Base-by-base conservation (phyloP, 129 eudicot genomes). In the Arctium minus region DNA sequence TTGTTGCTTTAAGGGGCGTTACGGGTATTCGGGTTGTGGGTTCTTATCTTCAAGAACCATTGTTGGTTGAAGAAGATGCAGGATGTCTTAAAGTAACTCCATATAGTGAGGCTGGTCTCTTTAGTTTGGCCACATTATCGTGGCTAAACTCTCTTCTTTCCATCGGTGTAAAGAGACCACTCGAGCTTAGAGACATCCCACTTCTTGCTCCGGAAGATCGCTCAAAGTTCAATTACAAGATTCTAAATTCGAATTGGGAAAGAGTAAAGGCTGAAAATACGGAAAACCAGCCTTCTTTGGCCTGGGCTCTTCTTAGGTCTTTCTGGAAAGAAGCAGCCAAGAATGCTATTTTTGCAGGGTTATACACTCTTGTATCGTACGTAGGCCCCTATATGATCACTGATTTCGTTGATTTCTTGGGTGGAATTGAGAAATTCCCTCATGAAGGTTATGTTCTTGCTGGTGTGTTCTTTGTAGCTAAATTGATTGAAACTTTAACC, bases 311-410 rank as follows among this genome's bases (percentile, higher is more conserved):
- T 70, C 87, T 91, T 37, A 87, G 77, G 81, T 91, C 97, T 6
- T 90, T 90, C 80, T 91, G 97, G 99, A 93, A 80, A 85, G 99
- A 96, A 65, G 98, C 98, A 76, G 91, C 90, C 8, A 81, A 87
- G 8, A 93, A 90, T 85, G 99, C 95, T 27, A 31, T 96, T 74
- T 96, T 96, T 73, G 99, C 98, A 31, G 95, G 91, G 36, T 17
- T 86, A 38, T 89, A 87, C 84, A 93, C 97, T 18, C 82, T 93
- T 0, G 98, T 91, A 42, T 93, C 95, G 7, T 96, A 93, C 72
- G 95, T 93, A n/a, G 99, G 99, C 53, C 99, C 99, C 9, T 93
- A 88, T 76, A 74, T 96, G 98, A 89, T 96, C 68, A 90, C 95
- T 72, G 89, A 93, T 92, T 96, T 96, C 40, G 98, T 96, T 27